phyloP scores from a whole-genome alignment of 106 monocot species.

The Chionographis japonica region DNA sequence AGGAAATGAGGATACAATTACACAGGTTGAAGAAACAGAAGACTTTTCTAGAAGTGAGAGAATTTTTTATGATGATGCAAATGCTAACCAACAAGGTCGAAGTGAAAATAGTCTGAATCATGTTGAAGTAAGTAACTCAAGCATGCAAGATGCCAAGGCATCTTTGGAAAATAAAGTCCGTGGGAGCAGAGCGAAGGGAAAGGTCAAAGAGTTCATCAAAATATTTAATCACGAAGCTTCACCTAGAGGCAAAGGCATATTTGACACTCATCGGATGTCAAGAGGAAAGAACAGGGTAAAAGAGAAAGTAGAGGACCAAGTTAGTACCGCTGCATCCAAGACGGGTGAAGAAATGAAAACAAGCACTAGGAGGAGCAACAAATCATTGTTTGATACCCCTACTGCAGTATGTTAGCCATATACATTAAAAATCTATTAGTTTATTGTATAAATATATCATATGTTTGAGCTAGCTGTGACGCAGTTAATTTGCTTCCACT shows the following conservation, averaged over 20 bases:
- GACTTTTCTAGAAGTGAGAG: constrained; percentile 5
- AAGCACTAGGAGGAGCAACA: constrained; percentile 4
- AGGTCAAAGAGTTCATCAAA: constrained; percentile 87
- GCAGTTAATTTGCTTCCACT: neutral
- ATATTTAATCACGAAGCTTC: constrained; percentile 61
- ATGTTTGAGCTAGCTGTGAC: neutral
- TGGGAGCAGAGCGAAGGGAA: constrained; percentile 55
- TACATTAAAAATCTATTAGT: neutral
- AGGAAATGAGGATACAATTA: constrained; percentile 25
- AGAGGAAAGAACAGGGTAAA: constrained; percentile 28
- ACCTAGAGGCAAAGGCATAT: constrained; percentile 19
- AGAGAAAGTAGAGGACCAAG: constrained; percentile 20
- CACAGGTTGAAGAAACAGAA: constrained; percentile 22
- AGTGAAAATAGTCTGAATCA: constrained; percentile 7
- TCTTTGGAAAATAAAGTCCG: constrained; percentile 38
- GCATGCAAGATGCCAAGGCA: constrained; percentile 8
- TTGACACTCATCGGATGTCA: constrained; percentile 23
- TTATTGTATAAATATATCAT: neutral
- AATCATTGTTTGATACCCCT: constrained; percentile 10
- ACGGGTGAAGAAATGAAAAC: constrained; percentile 19
- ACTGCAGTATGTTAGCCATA: constrained; percentile 22
- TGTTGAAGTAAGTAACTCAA: constrained; percentile 1
- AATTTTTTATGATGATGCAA: neutral
- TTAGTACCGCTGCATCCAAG: constrained; percentile 10
- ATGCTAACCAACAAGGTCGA: constrained; percentile 5